These are phyloP conservation scores for Melastoma candidum DNA, from an alignment of 441 rosid species.

Conservation along the genomic window DNA sequence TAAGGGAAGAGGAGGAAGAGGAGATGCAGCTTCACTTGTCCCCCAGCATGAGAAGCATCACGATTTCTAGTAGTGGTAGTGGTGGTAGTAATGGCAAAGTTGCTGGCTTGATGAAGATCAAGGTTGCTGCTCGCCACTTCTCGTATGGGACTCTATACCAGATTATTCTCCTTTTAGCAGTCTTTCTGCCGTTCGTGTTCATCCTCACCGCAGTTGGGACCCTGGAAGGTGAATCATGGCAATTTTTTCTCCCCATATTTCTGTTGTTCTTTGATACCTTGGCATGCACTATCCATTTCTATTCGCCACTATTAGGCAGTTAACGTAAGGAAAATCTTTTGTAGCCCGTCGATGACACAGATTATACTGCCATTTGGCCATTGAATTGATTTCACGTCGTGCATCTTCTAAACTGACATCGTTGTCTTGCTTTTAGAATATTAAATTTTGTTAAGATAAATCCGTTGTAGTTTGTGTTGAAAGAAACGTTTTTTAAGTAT, in stretches of 20 bases:
- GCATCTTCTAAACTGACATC: too few relatives aligned
- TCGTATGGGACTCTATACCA: conserved; percentile 96
- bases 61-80: conserved; percentile 85
- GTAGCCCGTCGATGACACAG: too few relatives aligned
- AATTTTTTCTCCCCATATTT: conserved; percentile 63
- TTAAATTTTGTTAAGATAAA: too few relatives aligned
- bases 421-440: too few relatives aligned
- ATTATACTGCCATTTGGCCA: too few relatives aligned
- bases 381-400: too few relatives aligned
- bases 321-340: too few relatives aligned
- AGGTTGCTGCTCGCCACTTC: conserved; percentile 99
- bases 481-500: too few relatives aligned
- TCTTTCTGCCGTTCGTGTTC: conserved; percentile 96
- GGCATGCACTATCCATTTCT: too few relatives aligned
- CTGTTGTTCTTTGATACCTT: conserved; percentile 26
- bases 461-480: too few relatives aligned
- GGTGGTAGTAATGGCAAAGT: conserved; percentile 15
- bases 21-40: conserved; percentile 99
- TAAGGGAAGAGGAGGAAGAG: conserved; percentile 3
- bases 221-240: conserved; percentile 98
- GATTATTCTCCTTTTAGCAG: conserved; percentile 88
- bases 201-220: conserved; percentile 95
- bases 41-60: conserved; percentile 99
- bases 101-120: conserved; percentile 99
- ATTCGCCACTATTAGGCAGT: too few relatives aligned